phyloP scores from a whole-genome alignment of 192 early-diverging fungal species.

The Haplosporangium gracile region DNA sequence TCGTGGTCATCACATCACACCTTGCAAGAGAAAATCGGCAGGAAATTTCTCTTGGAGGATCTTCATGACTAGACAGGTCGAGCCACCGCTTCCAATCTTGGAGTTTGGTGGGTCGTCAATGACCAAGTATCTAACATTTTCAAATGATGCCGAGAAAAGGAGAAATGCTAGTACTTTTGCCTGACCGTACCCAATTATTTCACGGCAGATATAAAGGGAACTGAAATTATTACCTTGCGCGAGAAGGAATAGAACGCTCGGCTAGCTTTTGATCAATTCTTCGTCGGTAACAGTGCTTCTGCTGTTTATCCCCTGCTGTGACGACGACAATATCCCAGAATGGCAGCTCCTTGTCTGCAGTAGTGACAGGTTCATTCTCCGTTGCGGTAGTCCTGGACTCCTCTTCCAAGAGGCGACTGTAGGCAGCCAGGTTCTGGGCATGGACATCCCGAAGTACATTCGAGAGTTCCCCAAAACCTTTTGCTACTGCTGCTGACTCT shows the following conservation, averaged over 20 bases:
- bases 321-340: constrained; percentile 61
- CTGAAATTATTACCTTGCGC: constrained; percentile 22
- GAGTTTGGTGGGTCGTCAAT: constrained; percentile 53
- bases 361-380: background rate
- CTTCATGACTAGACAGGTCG: constrained; percentile 53
- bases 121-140: constrained; percentile 48
- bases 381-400: background rate
- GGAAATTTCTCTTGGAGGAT: constrained; percentile 30
- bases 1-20: constrained; percentile 7
- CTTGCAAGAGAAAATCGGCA: constrained; percentile 11
- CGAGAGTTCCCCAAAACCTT: constrained; percentile 15
- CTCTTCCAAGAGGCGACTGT: constrained; percentile 17
- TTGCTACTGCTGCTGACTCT: background rate
- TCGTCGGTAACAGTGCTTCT: constrained; percentile 37
- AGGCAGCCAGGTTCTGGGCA: constrained; percentile 20
- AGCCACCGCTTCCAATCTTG: constrained; percentile 59
- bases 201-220: background rate
- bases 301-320: constrained; percentile 53
- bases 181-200: background rate
- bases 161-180: background rate
- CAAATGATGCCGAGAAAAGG: too few relatives aligned
- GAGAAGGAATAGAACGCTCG: constrained; percentile 20
- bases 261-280: constrained; percentile 16
- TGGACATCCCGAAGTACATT: constrained; percentile 31
- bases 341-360: background rate